Base-by-base conservation (phyloP, 345 rosid genomes). In the Gossypium rotundifolium region DNA sequence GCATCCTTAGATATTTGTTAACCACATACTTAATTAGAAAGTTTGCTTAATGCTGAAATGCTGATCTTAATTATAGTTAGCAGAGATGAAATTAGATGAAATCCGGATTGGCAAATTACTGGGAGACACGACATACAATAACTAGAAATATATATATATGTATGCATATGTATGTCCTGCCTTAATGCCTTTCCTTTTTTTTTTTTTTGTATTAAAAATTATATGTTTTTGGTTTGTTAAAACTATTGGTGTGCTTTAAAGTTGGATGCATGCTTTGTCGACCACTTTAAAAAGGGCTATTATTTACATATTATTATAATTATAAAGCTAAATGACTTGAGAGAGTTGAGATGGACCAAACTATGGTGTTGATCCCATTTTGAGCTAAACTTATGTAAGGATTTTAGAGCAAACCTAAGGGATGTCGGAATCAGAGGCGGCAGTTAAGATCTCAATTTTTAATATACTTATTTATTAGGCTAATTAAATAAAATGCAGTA, bases 241-340 rank as follows among this genome's bases (percentile, higher is more conserved):
- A 59, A 69, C 44, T 27, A 62, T n/a, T 18, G 71, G 33, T 33
- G 29, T 44, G 58, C 71, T 74, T 69, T 62, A 70, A 46, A 52
- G 55, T 51, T 49, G 40, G 58, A 20, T 70, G 12, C n/a, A 27
- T 53, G 46, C 76, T 79, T 79, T 74, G 64, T 55, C 20, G 68
- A 65, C 68, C 73, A 75, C 73, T 53, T 61, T n/a, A 13, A 57
- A 63, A 29, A 5, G 7, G 49, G 38, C 13, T 49, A 33, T 51
- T 68, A 40, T 72, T 74, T 73, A 11, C 54, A 13, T 59, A 0
- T 22, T 55, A n/a, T 18, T 2, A 8, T 18, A 18, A 22, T 27
- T 45, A 1, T 70, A 64, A 63, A 75, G 67, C 33, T 57, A 64
- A 42, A 22, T n/a, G 38, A 14, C 17, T 25, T 11, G 38, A 12